Conservation (phyloP, 2,329 filamentous ascomycete genomes). For the Fusarium drepaniforme region DNA sequence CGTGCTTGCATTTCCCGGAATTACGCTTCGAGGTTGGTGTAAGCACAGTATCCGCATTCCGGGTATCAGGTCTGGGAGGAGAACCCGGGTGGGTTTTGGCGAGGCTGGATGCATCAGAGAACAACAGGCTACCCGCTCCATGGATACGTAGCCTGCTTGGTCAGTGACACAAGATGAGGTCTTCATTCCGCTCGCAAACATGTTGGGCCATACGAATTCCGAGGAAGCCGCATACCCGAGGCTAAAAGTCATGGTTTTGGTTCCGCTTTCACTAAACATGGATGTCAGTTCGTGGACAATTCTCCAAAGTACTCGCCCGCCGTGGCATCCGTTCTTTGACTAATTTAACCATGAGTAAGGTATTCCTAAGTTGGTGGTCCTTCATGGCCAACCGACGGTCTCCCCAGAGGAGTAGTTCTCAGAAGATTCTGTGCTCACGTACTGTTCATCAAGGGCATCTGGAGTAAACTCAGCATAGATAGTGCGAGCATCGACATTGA, state of each 20-base stretch:
- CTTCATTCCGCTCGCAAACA: neutral
- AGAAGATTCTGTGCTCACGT: neutral
- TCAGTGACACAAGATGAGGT: neutral
- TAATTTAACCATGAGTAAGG: neutral
- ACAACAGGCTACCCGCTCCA: neutral
- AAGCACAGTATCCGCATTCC: slow-evolving; percentile 44
- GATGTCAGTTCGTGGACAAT: neutral
- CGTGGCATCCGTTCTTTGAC: neutral
- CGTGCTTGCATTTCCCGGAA: slow-evolving; percentile 47
- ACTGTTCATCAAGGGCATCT: neutral
- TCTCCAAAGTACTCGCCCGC: neutral
- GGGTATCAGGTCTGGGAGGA: neutral
- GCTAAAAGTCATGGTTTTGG: neutral
- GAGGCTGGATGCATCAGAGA: neutral
- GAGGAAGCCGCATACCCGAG: neutral
- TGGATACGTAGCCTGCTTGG: neutral
- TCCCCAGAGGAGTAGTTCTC: neutral
- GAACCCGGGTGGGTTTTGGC: neutral
- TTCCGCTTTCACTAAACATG: neutral
- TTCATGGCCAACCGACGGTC: neutral
- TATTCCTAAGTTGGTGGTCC: neutral
- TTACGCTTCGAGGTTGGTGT: slow-evolving; percentile 32
- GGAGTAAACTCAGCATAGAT: neutral
- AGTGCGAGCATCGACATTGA: neutral
- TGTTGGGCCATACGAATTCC: neutral